Percentiles rank a stretch among this genome's conserved stretches.
Conservation (phyloP, 306 rosid genomes). For the Castanopsis chinensis region DNA sequence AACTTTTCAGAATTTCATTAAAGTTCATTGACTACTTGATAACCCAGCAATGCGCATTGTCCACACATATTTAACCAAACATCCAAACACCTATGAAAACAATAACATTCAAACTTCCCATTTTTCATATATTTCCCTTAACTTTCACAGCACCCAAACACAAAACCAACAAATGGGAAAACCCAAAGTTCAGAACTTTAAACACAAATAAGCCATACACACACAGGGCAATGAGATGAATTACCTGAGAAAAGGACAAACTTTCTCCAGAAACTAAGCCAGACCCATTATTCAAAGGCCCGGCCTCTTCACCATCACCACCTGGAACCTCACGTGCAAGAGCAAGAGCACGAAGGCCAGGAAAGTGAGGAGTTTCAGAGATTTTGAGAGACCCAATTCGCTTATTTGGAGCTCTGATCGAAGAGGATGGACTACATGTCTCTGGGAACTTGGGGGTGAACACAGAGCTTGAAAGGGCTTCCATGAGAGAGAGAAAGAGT, state of each 20-base stretch:
- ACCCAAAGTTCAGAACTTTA: background rate
- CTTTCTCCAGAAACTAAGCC: constrained; percentile 30
- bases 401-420: constrained; percentile 27
- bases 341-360: constrained; percentile 35
- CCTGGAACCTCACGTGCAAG: constrained; percentile 33
- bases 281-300: constrained; percentile 29
- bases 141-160: background rate
- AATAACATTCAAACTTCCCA: background rate
- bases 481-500: constrained; percentile 36
- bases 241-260: constrained; percentile 41
- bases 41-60: background rate
- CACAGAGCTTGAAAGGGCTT: constrained; percentile 51
- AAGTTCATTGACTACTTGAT: background rate
- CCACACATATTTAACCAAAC: background rate
- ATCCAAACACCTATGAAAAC: background rate
- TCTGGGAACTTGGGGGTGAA: constrained; percentile 42
- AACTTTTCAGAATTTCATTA: background rate
- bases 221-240: background rate
- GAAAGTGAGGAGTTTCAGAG: constrained; percentile 14
- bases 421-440: constrained; percentile 8
- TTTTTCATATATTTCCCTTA: background rate
- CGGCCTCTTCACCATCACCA: constrained; percentile 44
- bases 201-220: background rate
- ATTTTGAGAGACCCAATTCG: constrained; percentile 46
- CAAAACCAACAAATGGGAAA: background rate